Percentiles rank a stretch among this genome's conserved stretches.
phyloP scores from a whole-genome alignment of 352 stramenopile species.

The Blastocystis sp. region DNA sequence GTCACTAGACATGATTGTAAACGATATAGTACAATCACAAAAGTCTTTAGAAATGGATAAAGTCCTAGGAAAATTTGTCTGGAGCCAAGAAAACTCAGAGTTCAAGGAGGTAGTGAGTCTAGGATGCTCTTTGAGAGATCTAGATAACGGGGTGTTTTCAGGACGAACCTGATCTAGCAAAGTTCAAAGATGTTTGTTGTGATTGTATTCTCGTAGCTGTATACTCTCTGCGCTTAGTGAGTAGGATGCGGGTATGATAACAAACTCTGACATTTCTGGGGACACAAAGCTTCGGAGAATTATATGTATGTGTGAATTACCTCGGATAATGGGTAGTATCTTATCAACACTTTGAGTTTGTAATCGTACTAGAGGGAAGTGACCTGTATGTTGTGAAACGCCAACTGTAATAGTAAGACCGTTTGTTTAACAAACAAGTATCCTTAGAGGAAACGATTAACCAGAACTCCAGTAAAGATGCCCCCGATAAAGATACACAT shows the following conservation, averaged over 20 bases:
- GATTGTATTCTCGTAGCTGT: not conserved
- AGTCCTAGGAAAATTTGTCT: conserved; percentile 43
- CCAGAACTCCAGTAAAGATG: not conserved
- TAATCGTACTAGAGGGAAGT: not conserved
- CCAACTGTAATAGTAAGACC: not conserved
- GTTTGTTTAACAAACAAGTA: not conserved
- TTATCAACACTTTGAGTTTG: conserved; percentile 8
- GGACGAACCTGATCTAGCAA: not conserved
- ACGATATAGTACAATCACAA: not conserved
- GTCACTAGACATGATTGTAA: not conserved
- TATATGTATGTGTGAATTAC: not conserved
- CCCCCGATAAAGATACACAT: conserved; percentile 52
- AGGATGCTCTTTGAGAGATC: not conserved
- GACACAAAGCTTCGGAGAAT: conserved; percentile 18
- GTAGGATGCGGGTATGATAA: conserved; percentile 36
- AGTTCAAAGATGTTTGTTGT: not conserved
- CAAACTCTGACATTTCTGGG: conserved; percentile 44
- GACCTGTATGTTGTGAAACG: conserved; percentile 32
- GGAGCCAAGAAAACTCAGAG: not conserved
- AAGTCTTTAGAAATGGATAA: not conserved
- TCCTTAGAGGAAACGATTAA: not conserved
- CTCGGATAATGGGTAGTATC: not conserved
- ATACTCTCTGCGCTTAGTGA: not conserved
- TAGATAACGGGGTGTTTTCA: conserved; percentile 18
- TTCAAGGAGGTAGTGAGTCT: not conserved